Evolutionary conservation across 2,329 filamentous ascomycete genomes (phyloP), one percentile per base, ranked within the genome.

Genomic region (Hymenoscyphus albidus): DNA sequence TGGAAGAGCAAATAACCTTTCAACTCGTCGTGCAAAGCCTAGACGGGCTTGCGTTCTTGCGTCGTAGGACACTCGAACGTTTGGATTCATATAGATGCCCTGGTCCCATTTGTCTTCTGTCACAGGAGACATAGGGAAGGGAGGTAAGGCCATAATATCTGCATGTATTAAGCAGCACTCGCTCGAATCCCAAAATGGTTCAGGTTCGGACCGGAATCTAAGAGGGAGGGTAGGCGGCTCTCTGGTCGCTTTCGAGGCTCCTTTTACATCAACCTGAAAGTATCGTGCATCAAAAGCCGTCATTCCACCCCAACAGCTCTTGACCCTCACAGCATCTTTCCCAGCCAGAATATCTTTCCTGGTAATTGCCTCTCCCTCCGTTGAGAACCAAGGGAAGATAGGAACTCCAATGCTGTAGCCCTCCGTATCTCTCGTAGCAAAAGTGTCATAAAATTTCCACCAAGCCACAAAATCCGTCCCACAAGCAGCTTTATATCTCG

Each of bases 291-390:
- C 82, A 76, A 88, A 88, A 1, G 85, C 85, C 2, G 86, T 87
- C 84, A 92, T 92, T 27, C 90, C 90, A 61, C 89, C 88, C 90
- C 90, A 93, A 76, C 90, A 93, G 68, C 87, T 88, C 70, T 83
- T 84, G 1, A 92, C 89, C 9, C 86, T 83, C 1, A 93, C 89
- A 0, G 88, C 84, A 69, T 88, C 85, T 44, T 75, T 81, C 63
- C 85, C 83, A 0, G 78, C 78, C 1, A 90, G 75, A 18, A 92
- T 86, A 73, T 90, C 88, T 4, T 80, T 78, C 56, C 89, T 81
- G 44, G 82, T 86, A n/a, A 77, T 77, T 0, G 79, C 85, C 14
- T 81, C 74, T 1, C 84, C 84, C 1, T 77, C 78, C 57, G 74
- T 76, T 4, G 84, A 81, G 75, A 90, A 89, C 77, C 87, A 89